A percentile compares a stretch with the other conserved stretches of the same genome.
phyloP scores from a whole-genome alignment of 768 basidiomycete genomes.

The Hericium coralloides region DNA sequence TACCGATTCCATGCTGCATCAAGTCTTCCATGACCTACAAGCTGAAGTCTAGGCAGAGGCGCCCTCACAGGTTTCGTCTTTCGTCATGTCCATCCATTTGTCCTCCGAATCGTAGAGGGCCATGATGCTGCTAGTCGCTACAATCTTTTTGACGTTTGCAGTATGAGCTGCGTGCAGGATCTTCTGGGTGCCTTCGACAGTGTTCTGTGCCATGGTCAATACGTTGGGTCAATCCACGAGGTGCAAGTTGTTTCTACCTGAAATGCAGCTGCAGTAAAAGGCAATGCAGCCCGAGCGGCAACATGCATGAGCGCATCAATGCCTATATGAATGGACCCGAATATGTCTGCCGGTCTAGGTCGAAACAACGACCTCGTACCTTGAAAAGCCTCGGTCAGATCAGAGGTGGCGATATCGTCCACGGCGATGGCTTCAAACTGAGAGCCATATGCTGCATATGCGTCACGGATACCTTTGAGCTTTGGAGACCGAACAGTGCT shows the following conservation, averaged over 20 bases:
- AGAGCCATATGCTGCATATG: slow-evolving; percentile 10
- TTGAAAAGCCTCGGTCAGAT: slow-evolving; percentile 5
- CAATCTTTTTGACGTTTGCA: slow-evolving; percentile 3
- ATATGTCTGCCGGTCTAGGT: no score
- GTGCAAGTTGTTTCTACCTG: no score
- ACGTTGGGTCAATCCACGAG: no score
- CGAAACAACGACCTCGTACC: no score
- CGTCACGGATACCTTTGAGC: slow-evolving; percentile 2
- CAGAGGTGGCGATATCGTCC: slow-evolving; percentile 15
- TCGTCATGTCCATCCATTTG: background rate
- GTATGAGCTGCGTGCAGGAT: slow-evolving; percentile 5
- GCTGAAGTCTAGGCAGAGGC: no score
- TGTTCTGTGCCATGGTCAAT: no score
- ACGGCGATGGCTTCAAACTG: slow-evolving; percentile 11
- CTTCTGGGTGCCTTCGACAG: slow-evolving; percentile 6
- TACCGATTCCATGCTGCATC: background rate
- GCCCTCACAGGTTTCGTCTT: background rate
- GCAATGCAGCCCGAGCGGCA: no score
- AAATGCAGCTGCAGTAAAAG: slow-evolving; percentile 6
- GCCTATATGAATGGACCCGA: no score
- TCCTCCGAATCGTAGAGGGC: background rate
- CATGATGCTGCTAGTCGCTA: slow-evolving; percentile 6
- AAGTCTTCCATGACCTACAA: background rate
- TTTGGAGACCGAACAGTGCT: slow-evolving; percentile 17
- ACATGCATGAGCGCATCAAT: slow-evolving; percentile 11